A percentile compares a stretch with the other conserved stretches of the same genome.
phyloP scores from a whole-genome alignment of 371 early-diverging fungal species.

The Mucor mucedo region DNA sequence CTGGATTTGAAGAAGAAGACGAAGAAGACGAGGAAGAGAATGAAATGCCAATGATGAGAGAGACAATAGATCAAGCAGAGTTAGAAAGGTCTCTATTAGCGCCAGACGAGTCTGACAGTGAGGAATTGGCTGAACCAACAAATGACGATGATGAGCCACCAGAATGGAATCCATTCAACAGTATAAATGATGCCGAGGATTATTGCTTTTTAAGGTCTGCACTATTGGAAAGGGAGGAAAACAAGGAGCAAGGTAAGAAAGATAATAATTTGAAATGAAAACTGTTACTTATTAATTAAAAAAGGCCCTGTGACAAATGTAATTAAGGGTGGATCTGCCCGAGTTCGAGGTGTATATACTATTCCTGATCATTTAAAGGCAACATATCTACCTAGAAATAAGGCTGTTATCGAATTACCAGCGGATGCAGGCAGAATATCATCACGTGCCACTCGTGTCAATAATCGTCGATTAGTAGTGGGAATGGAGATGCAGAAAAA shows the following conservation, averaged over 20 bases:
- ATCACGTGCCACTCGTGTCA: constrained; percentile 63
- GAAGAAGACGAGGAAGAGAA: constrained; percentile 39
- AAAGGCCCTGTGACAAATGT: constrained; percentile 17
- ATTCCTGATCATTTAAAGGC: constrained; percentile 74
- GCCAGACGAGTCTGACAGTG: constrained; percentile 24
- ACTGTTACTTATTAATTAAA: background rate
- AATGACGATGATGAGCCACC: constrained; percentile 10
- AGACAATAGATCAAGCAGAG: constrained; percentile 24
- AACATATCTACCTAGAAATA: constrained; percentile 62
- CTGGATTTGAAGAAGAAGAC: constrained; percentile 38
- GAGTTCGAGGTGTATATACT: constrained; percentile 72
- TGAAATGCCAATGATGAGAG: constrained; percentile 23
- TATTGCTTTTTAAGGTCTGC: constrained; percentile 57
- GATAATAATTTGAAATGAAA: constrained; percentile 17
- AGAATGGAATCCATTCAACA: constrained; percentile 45
- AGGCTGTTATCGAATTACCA: constrained; percentile 46
- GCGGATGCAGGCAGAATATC: constrained; percentile 48
- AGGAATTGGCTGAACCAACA: constrained; percentile 8
- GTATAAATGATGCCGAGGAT: constrained; percentile 60
- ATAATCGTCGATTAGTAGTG: constrained; percentile 60
- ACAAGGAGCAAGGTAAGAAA: background rate
- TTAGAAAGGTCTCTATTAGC: constrained; percentile 25
- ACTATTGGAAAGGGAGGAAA: constrained; percentile 39
- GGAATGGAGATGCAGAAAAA: constrained; percentile 51
- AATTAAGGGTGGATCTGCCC: constrained; percentile 73